phyloP scores from a whole-genome alignment of 75 land plant species.

The Larix kaempferi region DNA sequence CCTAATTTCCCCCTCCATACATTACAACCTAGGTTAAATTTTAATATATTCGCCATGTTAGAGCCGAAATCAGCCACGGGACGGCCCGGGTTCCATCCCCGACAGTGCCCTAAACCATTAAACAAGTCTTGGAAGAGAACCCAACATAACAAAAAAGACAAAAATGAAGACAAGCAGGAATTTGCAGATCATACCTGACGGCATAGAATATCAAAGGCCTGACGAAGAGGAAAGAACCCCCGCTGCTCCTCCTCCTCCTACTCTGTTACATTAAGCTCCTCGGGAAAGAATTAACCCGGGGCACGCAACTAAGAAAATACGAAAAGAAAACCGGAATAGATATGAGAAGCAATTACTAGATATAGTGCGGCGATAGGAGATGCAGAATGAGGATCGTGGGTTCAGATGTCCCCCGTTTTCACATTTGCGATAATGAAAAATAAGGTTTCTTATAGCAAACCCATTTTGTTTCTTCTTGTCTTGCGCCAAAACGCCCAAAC shows the following conservation, averaged over 20 bases:
- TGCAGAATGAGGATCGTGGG: too few species aligned
- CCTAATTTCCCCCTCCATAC: not conserved
- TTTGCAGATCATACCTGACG: not conserved
- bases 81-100: not conserved
- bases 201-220: slow-evolving; percentile 7
- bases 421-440: not conserved
- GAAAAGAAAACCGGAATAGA: not conserved
- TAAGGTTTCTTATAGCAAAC: not conserved
- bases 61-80: not conserved
- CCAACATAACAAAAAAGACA: not conserved
- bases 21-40: not conserved
- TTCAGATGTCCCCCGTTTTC: too few species aligned
- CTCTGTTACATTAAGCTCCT: too few species aligned
- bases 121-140: not conserved
- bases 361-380: too few species aligned
- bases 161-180: not conserved
- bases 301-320: not conserved
- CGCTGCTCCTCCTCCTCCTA: too few species aligned
- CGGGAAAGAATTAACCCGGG: not conserved
- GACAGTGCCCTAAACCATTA: not conserved
- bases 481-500: too few species aligned
- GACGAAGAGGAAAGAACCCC: not conserved
- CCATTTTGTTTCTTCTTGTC: too few species aligned
- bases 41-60: not conserved
- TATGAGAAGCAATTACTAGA: not conserved